Conservation (phyloP, 495 filamentous ascomycete genomes). For the Penicillium lividum region DNA sequence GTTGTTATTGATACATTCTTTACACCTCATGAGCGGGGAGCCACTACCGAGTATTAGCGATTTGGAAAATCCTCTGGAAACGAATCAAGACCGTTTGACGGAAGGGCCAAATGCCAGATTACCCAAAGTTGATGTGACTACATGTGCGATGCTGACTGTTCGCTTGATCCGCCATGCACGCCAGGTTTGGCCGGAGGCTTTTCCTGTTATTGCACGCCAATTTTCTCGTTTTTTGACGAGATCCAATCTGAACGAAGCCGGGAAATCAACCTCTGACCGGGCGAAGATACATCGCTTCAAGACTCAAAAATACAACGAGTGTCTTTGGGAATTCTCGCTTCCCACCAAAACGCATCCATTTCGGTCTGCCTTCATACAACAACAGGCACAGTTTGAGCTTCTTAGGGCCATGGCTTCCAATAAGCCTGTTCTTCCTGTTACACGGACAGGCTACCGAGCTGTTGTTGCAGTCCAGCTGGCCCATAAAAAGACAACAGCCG, state of each 20-base stretch:
- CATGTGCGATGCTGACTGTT: constrained; percentile 38
- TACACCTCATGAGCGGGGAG: constrained; percentile 40
- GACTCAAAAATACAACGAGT: constrained; percentile 49
- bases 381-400: constrained; percentile 64
- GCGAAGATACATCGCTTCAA: constrained; percentile 26
- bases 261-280: constrained; percentile 3
- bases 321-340: constrained; percentile 57
- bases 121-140: constrained; percentile 28
- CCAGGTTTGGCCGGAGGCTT: constrained; percentile 55
- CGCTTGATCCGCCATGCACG: constrained; percentile 63
- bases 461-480: constrained; percentile 61
- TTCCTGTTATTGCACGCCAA: constrained; percentile 47
- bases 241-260: constrained; percentile 6
- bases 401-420: constrained; percentile 61
- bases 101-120: neutral
- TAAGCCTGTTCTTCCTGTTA: constrained; percentile 56
- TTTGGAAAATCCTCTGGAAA: neutral
- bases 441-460: constrained; percentile 62
- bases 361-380: constrained; percentile 46
- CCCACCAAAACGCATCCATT: constrained; percentile 52
- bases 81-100: constrained; percentile 3
- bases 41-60: constrained; percentile 19
- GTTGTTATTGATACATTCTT: constrained; percentile 43
- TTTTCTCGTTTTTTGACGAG: constrained; percentile 37
- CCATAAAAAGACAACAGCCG: constrained; percentile 59